These are phyloP conservation scores for Aspergillus saccharolyticus DNA, from an alignment of 495 filamentous ascomycete species.

Conservation along the genomic window DNA sequence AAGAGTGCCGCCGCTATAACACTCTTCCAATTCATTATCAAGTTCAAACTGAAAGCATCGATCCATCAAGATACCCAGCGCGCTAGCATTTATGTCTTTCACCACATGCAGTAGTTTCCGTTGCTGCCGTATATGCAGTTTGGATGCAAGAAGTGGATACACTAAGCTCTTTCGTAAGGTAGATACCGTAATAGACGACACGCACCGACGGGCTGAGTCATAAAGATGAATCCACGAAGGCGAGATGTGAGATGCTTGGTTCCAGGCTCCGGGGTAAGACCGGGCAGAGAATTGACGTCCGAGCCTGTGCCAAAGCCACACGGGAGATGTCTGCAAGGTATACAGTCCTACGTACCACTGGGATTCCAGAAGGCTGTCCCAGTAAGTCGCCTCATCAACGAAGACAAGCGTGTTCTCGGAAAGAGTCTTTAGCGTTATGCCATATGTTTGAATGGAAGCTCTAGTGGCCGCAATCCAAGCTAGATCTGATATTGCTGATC, in stretches of 20 bases:
- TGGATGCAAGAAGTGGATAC: constrained; percentile 64
- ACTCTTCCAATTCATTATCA: constrained; percentile 7
- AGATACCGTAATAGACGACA: constrained; percentile 54
- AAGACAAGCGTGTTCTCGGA: constrained; percentile 76
- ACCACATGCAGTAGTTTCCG: constrained; percentile 59
- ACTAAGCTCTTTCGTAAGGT: constrained; percentile 56
- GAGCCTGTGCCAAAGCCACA: constrained; percentile 52
- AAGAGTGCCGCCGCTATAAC: constrained; percentile 23
- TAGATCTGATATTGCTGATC: constrained; percentile 61
- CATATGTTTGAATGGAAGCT: constrained; percentile 79
- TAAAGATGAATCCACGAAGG: constrained; percentile 72
- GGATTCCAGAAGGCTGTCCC: constrained; percentile 77
- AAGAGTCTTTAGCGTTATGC: constrained; percentile 64
- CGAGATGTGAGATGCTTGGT: constrained; percentile 8
- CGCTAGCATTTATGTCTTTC: constrained; percentile 75
- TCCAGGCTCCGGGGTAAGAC: constrained; percentile 24
- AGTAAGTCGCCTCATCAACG: constrained; percentile 83
- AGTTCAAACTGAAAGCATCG: constrained; percentile 64
- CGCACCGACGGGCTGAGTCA: constrained; percentile 65
- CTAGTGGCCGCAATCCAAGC: constrained; percentile 87
- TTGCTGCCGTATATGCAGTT: constrained; percentile 66
- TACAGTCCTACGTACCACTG: constrained; percentile 68
- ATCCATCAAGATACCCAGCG: constrained; percentile 78
- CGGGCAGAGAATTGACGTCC: constrained; percentile 59
- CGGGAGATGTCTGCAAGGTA: constrained; percentile 74